Conservation (phyloP, 2,329 filamentous ascomycete species). For the Cordyceps tenuipes region DNA sequence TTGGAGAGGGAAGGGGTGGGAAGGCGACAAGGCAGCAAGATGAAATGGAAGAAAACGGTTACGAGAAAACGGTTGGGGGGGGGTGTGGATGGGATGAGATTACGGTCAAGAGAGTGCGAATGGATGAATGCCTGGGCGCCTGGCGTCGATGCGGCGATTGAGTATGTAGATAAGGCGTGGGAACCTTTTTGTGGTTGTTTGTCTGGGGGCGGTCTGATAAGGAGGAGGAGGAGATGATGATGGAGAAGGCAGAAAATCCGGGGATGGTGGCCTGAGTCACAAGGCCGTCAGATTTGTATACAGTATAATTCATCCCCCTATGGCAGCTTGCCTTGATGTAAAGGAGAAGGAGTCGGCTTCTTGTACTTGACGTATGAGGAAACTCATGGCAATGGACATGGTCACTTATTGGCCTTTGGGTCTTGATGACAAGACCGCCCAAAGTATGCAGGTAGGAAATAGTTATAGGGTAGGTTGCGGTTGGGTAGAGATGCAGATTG, state of each 20-base stretch:
- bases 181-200: background rate
- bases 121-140: constrained; percentile 6
- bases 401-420: background rate
- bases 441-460: background rate
- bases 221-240: background rate
- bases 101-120: background rate
- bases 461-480: background rate
- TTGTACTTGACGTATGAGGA: background rate
- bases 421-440: background rate
- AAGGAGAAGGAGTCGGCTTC: background rate
- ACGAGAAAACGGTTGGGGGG: background rate
- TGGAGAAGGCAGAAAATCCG: background rate
- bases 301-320: background rate
- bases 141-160: constrained; percentile 10
- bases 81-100: background rate
- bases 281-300: background rate
- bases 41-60: background rate
- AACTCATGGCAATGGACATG: background rate
- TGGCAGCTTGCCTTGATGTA: background rate
- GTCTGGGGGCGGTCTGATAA: background rate
- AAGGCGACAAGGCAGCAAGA: background rate
- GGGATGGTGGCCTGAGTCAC: background rate
- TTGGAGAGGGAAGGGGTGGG: background rate
- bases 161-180: background rate
- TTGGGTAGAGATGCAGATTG: background rate